phyloP scores from a whole-genome alignment of 2,329 filamentous ascomycete genomes.

The Laburnicola sp. region DNA sequence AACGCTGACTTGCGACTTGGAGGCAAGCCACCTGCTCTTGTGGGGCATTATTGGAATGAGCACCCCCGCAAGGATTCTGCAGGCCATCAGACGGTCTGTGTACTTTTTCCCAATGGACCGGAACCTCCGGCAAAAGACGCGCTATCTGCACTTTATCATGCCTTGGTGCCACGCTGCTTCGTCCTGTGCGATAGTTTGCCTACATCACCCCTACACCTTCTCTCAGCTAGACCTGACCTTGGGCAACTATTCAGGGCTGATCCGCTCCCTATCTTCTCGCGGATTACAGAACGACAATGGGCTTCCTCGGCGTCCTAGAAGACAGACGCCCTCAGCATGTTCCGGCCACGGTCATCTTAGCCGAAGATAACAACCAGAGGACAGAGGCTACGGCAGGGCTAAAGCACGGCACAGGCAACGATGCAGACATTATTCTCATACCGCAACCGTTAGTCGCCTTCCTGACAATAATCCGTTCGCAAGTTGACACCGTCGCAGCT shows the following conservation, averaged over 20 bases:
- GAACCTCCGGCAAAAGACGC: not conserved
- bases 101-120: slow-evolving; percentile 3
- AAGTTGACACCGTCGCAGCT: slow-evolving; percentile 34
- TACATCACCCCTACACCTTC: not conserved
- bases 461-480: not conserved
- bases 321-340: slow-evolving; percentile 40
- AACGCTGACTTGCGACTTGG: slow-evolving; percentile 1
- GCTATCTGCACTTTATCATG: too few relatives aligned
- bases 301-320: slow-evolving; percentile 40
- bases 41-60: slow-evolving; percentile 2
- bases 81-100: slow-evolving; percentile 1
- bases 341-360: slow-evolving; percentile 39
- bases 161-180: too few relatives aligned
- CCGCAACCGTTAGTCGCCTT: slow-evolving; percentile 35
- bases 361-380: slow-evolving; percentile 24
- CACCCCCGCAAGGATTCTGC: slow-evolving; percentile 6
- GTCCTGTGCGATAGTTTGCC: slow-evolving; percentile 1
- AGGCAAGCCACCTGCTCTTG: slow-evolving; percentile 1
- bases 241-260: not conserved
- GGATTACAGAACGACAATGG: slow-evolving; percentile 24
- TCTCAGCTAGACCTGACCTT: not conserved
- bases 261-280: not conserved
- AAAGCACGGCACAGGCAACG: slow-evolving; percentile 39
- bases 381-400: slow-evolving; percentile 24
- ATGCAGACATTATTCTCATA: slow-evolving; percentile 39